These are phyloP conservation scores for Lepidium sativum DNA, from an alignment of 345 rosid species.

Conservation along the genomic window DNA sequence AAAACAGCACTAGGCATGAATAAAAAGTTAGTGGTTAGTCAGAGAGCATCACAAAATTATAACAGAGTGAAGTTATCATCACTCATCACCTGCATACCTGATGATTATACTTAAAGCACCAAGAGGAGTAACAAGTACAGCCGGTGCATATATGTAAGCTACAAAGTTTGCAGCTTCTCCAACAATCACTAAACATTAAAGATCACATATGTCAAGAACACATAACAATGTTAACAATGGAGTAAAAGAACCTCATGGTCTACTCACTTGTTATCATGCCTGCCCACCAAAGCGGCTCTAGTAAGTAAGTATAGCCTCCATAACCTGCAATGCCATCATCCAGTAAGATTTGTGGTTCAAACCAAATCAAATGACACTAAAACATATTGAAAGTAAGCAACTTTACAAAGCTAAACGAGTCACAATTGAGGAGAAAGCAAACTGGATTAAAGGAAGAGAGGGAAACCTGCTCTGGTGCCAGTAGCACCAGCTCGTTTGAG, in stretches of 20 bases:
- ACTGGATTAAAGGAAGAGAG: not conserved
- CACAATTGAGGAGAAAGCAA: not conserved
- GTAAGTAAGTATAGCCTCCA: constrained; percentile 83
- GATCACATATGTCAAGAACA: not conserved
- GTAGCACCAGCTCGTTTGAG: constrained; percentile 66
- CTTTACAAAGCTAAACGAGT: no score
- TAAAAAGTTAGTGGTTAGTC: not conserved
- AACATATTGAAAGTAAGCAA: constrained; percentile 40
- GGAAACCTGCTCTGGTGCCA: constrained; percentile 77
- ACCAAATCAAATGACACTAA: not conserved
- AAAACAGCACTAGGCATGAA: constrained; percentile 49
- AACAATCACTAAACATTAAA: constrained; percentile 59
- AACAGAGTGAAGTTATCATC: not conserved
- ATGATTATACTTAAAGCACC: constrained; percentile 92
- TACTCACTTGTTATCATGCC: constrained; percentile 95
- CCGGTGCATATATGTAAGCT: constrained; percentile 89
- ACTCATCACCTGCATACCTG: constrained; percentile 39
- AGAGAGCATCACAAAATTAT: not conserved
- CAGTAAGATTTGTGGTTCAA: not conserved
- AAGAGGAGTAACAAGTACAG: constrained; percentile 88
- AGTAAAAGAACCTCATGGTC: constrained; percentile 6
- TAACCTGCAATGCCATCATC: constrained; percentile 40
- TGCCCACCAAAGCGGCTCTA: constrained; percentile 97
- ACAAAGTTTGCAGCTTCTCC: constrained; percentile 92
- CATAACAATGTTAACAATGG: no score